Evolutionary conservation across 192 early-diverging fungal genomes (phyloP), one percentile per base, ranked within the genome.

Genomic region (Chytriomyces sp.): DNA sequence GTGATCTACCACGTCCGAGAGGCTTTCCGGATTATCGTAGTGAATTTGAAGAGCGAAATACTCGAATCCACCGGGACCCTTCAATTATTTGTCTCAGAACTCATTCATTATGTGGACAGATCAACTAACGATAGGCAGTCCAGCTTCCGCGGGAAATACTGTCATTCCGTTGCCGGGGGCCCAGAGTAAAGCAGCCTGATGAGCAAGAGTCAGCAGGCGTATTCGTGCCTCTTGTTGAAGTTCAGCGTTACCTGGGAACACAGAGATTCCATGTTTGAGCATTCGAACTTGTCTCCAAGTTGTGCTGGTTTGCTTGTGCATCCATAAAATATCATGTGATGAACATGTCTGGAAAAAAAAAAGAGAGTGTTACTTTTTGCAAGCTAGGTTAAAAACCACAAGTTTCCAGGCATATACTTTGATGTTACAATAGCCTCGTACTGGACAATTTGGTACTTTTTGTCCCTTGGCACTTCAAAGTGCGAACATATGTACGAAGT

Each of bases 31-130:
- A 45, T 79, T 79, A 64, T 63, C 77, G 78, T 79, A 79, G 49
- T 79, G 78, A 11, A 79, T 64, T 76, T 79, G 78, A 26, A 79
- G 73, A 10, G 78, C 28, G 66, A 73, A 73, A 45, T 75, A 76
- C 10, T 43, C 45, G 13, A 64, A 23, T 23, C 63, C 71, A 20
- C 45, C 45, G 2, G 50, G 13, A 9, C 67, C 67, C 50, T 47
- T 24, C 45, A 20, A 57, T 57, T n/a, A 57, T 57, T 57, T 57
- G 53, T 35, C 3, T 35, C 16, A 67, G 23, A 50, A 50, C 16
- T 64, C 11, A 13, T 28, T 28, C 13, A 64, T n/a, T n/a, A n/a
- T n/a, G n/a, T n/a, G n/a, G n/a, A n/a, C n/a, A n/a, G n/a, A n/a
- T n/a, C n/a, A 23, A 28, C 63, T 16, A 28, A 64, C 63, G 20